Evolutionary conservation across 139 green algal genomes (phyloP), one percentile per base, ranked within the genome.

Genomic region (Dunaliella primolecta): DNA sequence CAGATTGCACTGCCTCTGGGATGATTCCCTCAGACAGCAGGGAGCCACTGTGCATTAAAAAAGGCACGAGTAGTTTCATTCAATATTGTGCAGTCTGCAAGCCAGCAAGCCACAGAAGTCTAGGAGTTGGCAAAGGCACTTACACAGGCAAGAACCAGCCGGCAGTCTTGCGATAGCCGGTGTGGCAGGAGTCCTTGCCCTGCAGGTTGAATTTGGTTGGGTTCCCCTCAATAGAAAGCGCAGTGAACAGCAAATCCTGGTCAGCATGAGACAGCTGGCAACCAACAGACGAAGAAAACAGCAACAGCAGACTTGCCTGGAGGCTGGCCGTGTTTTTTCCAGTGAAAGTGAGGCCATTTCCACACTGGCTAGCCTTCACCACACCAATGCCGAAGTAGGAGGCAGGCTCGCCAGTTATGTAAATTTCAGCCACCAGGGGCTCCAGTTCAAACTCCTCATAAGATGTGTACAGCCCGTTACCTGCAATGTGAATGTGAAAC

Each of bases 121-220:
- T n/a, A n/a, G n/a, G n/a, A 64, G 46, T 64, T 64, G 46, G 46
- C 46, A 64, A 64, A 64, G 15, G 46, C 46, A 64, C 46, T 15
- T 64, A 64, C 46, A 78, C 72, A 33, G 72, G 72, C 72, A 78
- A 20, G 72, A 32, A 36, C 72, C 72, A 78, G 72, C 72, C 72
- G 29, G 72, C 29, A 32, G 72, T 24, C 72, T 78, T 78, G 72
- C 72, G 72, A 20, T 78, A 78, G 72, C 72, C 72, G 21, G 72
- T 78, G 72, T 78, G 72, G 72, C 72, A 78, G 29, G 72, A 78
- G 29, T 78, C 30, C 72, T 78, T 78, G 72, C 72, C 72, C 72
- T 78, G 72, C 21, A 33, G 29, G 24, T 74, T 74, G n/a, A n/a
- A n/a, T n/a, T n/a, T n/a, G n/a, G n/a, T n/a, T n/a, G n/a, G n/a